Percentiles rank a stretch among this genome's conserved stretches.
Conservation (phyloP, 2,329 filamentous ascomycete genomes). For the Exophiala calicioides region DNA sequence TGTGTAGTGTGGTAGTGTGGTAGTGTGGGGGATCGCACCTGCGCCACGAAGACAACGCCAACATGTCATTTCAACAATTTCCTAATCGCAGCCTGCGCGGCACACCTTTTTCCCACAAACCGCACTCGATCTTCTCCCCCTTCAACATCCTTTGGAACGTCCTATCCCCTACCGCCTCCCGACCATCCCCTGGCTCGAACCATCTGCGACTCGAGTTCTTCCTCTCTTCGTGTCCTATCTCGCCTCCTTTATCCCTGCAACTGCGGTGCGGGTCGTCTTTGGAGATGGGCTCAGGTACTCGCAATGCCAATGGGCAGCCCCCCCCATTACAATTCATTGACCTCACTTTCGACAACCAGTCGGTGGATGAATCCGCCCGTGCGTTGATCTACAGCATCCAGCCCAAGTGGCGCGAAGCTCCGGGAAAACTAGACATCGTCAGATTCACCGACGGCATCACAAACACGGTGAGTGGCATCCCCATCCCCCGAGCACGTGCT, state of each 20-base stretch:
- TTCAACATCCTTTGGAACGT: no score
- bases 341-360: slow-evolving; percentile 72
- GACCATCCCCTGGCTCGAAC: no score
- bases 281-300: slow-evolving; percentile 17
- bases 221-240: not conserved
- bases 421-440: slow-evolving; percentile 77
- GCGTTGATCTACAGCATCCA: slow-evolving; percentile 75
- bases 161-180: no score
- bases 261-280: no score
- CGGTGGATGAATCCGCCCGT: slow-evolving; percentile 76
- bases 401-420: slow-evolving; percentile 76
- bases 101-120: no score
- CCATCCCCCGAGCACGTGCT: slow-evolving; percentile 25
- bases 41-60: no score
- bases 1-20: no score
- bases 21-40: no score
- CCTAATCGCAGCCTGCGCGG: no score
- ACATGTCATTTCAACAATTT: no score
- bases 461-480: slow-evolving; percentile 67
- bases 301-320: slow-evolving; percentile 16
- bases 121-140: not conserved
- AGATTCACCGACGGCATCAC: slow-evolving; percentile 98
- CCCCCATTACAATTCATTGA: slow-evolving; percentile 57
- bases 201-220: no score
- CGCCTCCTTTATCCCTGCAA: not conserved